These are phyloP conservation scores for Peltaster fructicola DNA, from an alignment of 2,329 filamentous ascomycete species.

Conservation along the genomic window DNA sequence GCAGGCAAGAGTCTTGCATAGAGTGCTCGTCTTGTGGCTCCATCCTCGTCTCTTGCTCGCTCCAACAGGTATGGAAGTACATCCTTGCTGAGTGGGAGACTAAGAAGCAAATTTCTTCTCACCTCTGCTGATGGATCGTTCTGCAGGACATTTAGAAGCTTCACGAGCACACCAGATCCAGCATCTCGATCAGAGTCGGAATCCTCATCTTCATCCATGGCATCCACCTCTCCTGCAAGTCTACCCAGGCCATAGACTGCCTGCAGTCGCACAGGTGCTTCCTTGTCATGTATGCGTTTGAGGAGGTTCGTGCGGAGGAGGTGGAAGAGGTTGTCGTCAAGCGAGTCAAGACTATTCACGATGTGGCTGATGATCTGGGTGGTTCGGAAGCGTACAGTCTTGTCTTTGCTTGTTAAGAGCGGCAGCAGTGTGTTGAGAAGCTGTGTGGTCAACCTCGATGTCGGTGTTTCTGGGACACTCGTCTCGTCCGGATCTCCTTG, in stretches of 20 bases:
- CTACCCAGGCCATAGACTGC: slow-evolving; percentile 80
- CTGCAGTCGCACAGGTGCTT: slow-evolving; percentile 79
- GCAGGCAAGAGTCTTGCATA: slow-evolving; percentile 77
- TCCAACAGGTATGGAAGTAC: slow-evolving; percentile 81
- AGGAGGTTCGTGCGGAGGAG: slow-evolving; percentile 61
- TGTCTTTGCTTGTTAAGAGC: slow-evolving; percentile 75
- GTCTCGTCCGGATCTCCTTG: slow-evolving; percentile 37
- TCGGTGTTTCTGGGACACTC: slow-evolving; percentile 65
- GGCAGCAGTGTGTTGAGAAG: slow-evolving; percentile 59
- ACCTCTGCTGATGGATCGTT: slow-evolving; percentile 93
- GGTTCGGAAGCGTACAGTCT: slow-evolving; percentile 73
- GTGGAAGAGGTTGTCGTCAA: slow-evolving; percentile 83
- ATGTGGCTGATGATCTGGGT: slow-evolving; percentile 83
- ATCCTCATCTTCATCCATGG: slow-evolving; percentile 44
- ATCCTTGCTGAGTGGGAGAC: slow-evolving; percentile 67
- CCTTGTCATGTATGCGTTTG: slow-evolving; percentile 82
- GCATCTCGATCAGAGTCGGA: slow-evolving; percentile 50
- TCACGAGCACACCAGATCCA: slow-evolving; percentile 55
- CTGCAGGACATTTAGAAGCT: slow-evolving; percentile 72
- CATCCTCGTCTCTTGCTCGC: slow-evolving; percentile 74
- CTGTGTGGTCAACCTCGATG: slow-evolving; percentile 55
- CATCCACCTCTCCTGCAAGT: slow-evolving; percentile 54
- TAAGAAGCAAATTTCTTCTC: slow-evolving; percentile 68
- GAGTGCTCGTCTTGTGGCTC: slow-evolving; percentile 63
- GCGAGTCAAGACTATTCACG: slow-evolving; percentile 78